These are phyloP conservation scores for Geosmithia morbida DNA, from an alignment of 2,329 filamentous ascomycete species.

Conservation along the genomic window DNA sequence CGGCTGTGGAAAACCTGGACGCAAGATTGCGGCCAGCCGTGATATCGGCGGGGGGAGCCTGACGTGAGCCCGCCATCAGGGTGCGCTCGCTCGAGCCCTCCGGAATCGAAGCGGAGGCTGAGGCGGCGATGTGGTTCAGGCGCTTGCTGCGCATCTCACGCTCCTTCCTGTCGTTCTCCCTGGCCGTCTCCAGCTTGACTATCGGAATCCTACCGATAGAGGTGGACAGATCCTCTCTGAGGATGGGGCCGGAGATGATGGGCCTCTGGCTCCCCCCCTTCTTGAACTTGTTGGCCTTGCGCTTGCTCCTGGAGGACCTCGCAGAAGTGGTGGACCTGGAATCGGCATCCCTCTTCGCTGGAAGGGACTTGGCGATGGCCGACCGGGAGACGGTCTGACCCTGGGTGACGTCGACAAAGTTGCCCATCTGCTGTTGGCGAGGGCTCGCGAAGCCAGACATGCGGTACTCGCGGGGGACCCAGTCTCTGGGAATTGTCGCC, in stretches of 20 bases:
- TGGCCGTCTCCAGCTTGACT: constrained; percentile 34
- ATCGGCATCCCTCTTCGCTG: background rate
- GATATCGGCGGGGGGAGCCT: constrained; percentile 4
- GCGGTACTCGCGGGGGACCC: background rate
- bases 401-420: background rate
- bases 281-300: constrained; percentile 5
- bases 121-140: constrained; percentile 2
- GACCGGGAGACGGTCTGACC: background rate
- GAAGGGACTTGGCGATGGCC: background rate
- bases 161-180: constrained; percentile 27
- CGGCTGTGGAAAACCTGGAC: constrained; percentile 10
- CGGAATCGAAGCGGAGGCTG: background rate
- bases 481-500: background rate
- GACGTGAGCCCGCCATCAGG: constrained; percentile 10
- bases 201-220: constrained; percentile 30
- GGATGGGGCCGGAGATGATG: constrained; percentile 35
- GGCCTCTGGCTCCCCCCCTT: constrained; percentile 14
- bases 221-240: constrained; percentile 18
- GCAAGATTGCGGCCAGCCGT: constrained; percentile 3
- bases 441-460: background rate
- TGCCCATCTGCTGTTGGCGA: background rate
- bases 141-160: constrained; percentile 17
- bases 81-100: constrained; percentile 13
- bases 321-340: background rate
- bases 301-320: constrained; percentile 3